Percentiles rank a stretch among this genome's conserved stretches.
These are phyloP conservation scores for Cladorrhinum samala DNA, from an alignment of 495 filamentous ascomycete genomes.

Conservation along the genomic window DNA sequence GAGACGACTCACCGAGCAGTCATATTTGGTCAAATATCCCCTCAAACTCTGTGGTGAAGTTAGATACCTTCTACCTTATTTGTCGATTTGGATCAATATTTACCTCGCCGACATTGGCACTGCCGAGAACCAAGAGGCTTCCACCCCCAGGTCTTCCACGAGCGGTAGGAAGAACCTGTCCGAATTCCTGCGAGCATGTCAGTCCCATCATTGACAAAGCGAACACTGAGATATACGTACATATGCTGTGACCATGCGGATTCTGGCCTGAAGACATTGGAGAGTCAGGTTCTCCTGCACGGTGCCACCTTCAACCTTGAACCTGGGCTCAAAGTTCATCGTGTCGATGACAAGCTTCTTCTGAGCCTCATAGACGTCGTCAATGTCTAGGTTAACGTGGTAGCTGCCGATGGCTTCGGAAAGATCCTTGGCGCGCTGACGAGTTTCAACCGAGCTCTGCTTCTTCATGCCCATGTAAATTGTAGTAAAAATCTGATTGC, in stretches of 20 bases:
- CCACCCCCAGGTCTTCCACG: slow-evolving; percentile 46
- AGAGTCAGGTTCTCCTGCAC: slow-evolving; percentile 48
- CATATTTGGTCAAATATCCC: slow-evolving; percentile 49
- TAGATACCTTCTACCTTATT: slow-evolving; percentile 19
- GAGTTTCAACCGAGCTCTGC: slow-evolving; percentile 66
- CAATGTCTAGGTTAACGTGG: slow-evolving; percentile 73
- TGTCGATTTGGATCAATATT: not conserved
- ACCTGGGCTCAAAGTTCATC: slow-evolving; percentile 44
- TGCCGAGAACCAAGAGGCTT: slow-evolving; percentile 34
- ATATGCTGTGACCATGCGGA: slow-evolving; percentile 78
- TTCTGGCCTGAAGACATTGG: slow-evolving; percentile 77
- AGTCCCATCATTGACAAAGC: too few relatives aligned
- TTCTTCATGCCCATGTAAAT: slow-evolving; percentile 74
- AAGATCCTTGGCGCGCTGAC: slow-evolving; percentile 62
- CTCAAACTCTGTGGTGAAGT: slow-evolving; percentile 37
- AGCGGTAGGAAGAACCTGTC: slow-evolving; percentile 33
- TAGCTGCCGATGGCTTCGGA: slow-evolving; percentile 64
- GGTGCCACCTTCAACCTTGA: slow-evolving; percentile 44
- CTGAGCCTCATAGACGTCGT: slow-evolving; percentile 46
- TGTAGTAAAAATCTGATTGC: slow-evolving; percentile 62
- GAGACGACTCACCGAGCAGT: too few relatives aligned
- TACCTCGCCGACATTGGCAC: slow-evolving; percentile 44
- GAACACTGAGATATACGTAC: not conserved
- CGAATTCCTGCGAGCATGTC: slow-evolving; percentile 18
- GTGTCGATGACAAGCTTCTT: slow-evolving; percentile 29